These are phyloP conservation scores for Saussurea involucrata DNA, from an alignment of 129 eudicot genomes.

Conservation along the genomic window DNA sequence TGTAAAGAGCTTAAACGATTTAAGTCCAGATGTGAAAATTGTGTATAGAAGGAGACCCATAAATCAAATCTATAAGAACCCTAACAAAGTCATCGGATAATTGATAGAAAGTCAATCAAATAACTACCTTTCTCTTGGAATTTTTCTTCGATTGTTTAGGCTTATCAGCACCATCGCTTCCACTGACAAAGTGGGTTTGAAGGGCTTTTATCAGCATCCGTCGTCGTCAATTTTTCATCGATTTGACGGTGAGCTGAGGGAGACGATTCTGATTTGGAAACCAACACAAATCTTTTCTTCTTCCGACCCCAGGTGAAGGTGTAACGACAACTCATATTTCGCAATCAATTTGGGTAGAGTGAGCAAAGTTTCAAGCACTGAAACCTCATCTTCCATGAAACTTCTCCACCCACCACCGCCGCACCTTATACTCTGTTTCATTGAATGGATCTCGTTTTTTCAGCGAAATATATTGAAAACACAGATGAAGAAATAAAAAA, in stretches of 20 bases:
- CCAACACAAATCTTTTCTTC: slow-evolving; percentile 42
- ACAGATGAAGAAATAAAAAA: neutral
- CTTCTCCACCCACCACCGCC: neutral
- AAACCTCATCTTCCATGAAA: slow-evolving; percentile 25
- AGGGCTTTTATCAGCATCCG: slow-evolving; percentile 42
- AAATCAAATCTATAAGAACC: slow-evolving; percentile 4
- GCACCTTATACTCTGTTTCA: slow-evolving; percentile 14
- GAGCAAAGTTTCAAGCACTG: slow-evolving; percentile 31
- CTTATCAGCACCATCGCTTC: slow-evolving; percentile 37
- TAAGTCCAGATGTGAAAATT: slow-evolving; percentile 3
- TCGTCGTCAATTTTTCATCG: slow-evolving; percentile 2
- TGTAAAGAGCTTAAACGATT: neutral
- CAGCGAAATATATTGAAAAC: slow-evolving; percentile 3
- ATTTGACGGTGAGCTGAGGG: neutral
- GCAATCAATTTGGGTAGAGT: slow-evolving; percentile 3
- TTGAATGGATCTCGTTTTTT: neutral
- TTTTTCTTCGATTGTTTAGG: slow-evolving; percentile 4
- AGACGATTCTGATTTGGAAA: slow-evolving; percentile 10
- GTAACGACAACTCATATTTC: neutral
- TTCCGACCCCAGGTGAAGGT: slow-evolving; percentile 30
- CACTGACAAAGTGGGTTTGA: slow-evolving; percentile 49
- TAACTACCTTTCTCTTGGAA: slow-evolving; percentile 38
- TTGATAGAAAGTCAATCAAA: neutral
- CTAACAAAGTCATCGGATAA: neutral
- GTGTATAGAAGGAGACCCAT: no score